Evolutionary conservation across 2,329 filamentous ascomycete species (phyloP).

Genomic region (Trichoderma sp.): DNA sequence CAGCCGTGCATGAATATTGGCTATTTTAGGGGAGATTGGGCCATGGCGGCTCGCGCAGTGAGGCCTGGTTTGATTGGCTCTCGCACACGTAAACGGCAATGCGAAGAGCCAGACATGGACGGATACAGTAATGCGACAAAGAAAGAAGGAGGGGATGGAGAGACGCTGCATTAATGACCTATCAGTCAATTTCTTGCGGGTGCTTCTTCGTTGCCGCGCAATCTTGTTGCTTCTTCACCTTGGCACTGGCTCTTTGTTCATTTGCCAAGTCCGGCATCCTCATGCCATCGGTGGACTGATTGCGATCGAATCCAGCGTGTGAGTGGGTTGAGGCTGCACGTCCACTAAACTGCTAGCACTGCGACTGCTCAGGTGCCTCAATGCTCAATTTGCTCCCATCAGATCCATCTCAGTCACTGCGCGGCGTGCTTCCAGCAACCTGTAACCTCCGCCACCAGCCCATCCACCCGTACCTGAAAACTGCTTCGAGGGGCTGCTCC

Average conservation of each 20-base stretch:
- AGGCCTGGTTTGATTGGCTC: conserved; percentile 2
- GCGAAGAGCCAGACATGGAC: too few species aligned
- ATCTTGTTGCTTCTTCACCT: neutral
- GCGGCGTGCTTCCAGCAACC: neutral
- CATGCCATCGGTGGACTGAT: conserved; percentile 6
- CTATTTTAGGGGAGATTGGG: conserved; percentile 17
- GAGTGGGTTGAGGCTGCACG: neutral
- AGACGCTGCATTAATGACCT: neutral
- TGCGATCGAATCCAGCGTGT: neutral
- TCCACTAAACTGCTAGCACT: neutral
- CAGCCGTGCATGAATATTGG: conserved; percentile 20
- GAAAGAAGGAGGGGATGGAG: neutral
- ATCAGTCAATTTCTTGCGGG: neutral
- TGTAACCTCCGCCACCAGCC: conserved; percentile 1
- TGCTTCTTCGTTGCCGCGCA: neutral
- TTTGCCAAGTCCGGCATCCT: neutral
- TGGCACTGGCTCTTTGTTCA: neutral
- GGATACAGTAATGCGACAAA: neutral
- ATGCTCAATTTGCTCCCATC: neutral
- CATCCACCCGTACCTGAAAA: neutral
- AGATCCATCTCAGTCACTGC: too few species aligned
- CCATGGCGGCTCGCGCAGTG: neutral
- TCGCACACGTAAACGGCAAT: neutral
- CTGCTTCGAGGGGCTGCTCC: conserved; percentile 1
- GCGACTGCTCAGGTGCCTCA: neutral